Evolutionary conservation across 2,329 filamentous ascomycete species (phyloP), one percentile per base, ranked within the genome.

Genomic region (Pseudopithomyces chartarum): DNA sequence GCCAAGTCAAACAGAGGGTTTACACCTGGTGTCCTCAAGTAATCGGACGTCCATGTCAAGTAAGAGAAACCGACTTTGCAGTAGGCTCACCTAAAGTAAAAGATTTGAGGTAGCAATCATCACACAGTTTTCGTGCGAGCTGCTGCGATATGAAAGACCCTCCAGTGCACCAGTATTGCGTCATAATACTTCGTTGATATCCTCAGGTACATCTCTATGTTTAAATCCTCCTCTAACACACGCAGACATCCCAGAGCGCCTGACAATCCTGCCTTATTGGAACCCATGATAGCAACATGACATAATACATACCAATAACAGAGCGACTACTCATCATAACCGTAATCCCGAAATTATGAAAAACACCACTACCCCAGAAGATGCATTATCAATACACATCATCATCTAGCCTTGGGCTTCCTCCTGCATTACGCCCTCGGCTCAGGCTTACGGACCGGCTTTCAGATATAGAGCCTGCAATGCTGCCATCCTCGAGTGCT

Each of bases 311-410:
- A 40, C 12, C 13, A 33, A 32, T 13, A 32, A 51, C 32, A 33
- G 23, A 19, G 45, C 29, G 45, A 22, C 17, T 19, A 40, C 15
- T 10, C 38, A 19, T 40, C 38, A 17, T 40, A 19, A 17, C 11
- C 34, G 11, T n/a, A 15, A 15, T 23, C 32, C 39, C 40, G n/a
- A n/a, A n/a, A 40, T 20, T 19, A 19, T 15, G 13, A 26, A 19
- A 40, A 34, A 34, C 49, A 23, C 7, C 23, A 45, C 29, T 11
- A 26, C 13, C 55, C 46, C 50, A 22, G 52, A 40, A 29, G 50
- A 51, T 42, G 48, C 23, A 34, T 22, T 62, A 63, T 63, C 69
- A 71, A 58, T 61, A 70, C 59, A 63, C 60, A 51, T 58, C 62
- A n/a, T 55, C 57, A 46, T 54, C 61, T 47, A 52, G 56, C 22